Percentiles rank a stretch among this genome's conserved stretches.
Conservation (phyloP, 2,329 filamentous ascomycete genomes). For the Fusarium irregulare region DNA sequence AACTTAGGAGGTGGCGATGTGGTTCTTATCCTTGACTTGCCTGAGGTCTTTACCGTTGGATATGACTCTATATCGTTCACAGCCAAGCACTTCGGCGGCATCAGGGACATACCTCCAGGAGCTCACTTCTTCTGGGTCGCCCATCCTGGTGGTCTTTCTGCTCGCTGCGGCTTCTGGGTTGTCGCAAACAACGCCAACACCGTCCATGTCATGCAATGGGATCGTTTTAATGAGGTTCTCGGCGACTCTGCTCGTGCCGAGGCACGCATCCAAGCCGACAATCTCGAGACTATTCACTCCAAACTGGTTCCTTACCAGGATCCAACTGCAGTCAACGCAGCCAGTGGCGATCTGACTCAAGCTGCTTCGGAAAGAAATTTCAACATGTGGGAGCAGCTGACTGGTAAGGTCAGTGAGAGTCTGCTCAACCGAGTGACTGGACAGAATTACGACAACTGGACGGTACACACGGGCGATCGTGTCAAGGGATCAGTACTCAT, state of each 20-base stretch:
- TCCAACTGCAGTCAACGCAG: slow-evolving; percentile 44
- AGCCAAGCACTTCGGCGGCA: slow-evolving; percentile 61
- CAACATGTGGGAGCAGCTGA: slow-evolving; percentile 65
- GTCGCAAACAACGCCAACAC: slow-evolving; percentile 51
- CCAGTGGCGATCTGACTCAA: slow-evolving; percentile 32
- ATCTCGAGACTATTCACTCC: slow-evolving; percentile 53
- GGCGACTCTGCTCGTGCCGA: slow-evolving; percentile 61
- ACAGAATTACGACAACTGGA: slow-evolving; percentile 58
- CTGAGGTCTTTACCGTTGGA: slow-evolving; percentile 63
- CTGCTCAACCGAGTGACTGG: slow-evolving; percentile 63
- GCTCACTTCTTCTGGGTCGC: slow-evolving; percentile 71
- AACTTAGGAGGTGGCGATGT: slow-evolving; percentile 59
- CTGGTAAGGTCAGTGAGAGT: slow-evolving; percentile 57
- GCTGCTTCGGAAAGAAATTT: slow-evolving; percentile 40
- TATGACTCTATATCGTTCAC: slow-evolving; percentile 64
- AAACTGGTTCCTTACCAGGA: slow-evolving; percentile 60
- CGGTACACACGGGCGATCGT: slow-evolving; percentile 65
- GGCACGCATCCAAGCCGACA: slow-evolving; percentile 57
- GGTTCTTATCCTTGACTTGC: slow-evolving; percentile 64
- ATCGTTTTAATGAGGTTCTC: slow-evolving; percentile 66
- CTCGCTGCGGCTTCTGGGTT: slow-evolving; percentile 70
- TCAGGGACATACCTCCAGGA: slow-evolving; percentile 66
- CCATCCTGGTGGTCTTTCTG: slow-evolving; percentile 58
- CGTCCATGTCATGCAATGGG: slow-evolving; percentile 65
- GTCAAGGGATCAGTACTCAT: slow-evolving; percentile 58